Evolutionary conservation across 495 filamentous ascomycete genomes (phyloP), one percentile per base, ranked within the genome.

Genomic region (Trichoderma asperelloides): DNA sequence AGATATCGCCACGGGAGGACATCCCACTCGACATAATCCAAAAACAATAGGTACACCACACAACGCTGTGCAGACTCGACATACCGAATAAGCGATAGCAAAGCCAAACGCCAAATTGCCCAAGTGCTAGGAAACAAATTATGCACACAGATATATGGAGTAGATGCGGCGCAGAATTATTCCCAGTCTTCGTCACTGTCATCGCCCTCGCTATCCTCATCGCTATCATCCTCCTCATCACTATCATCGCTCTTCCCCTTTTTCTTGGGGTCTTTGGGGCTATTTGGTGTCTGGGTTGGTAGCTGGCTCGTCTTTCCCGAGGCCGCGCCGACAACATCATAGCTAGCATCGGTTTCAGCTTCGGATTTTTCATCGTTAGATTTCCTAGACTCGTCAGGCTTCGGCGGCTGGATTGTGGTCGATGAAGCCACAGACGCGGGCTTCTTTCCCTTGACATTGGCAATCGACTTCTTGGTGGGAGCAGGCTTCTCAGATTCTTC

Each of bases 311-410:
- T 87, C 9, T 89, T 86, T 21, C 92, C 92, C 71, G 91, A 96
- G 23, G 76, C 70, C 57, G 83, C 83, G n/a, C 84, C 83, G 49
- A 97, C 91, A 41, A 97, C 81, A 75, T 97, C 93, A 72, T 97
- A 97, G 79, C 92, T 96, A 21, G 90, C 90, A 71, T 97, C 93
- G 75, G 92, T 96, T 73, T 90, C 93, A 23, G 91, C 85, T 69
- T 90, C 88, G 16, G 88, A 92, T 64, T 92, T 90, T 74, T 90
- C 87, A 72, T 97, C 93, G 69, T 95, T 87, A 21, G 92, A 96
- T 67, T 89, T 89, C 49, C 92, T 87, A 47, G 88, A 82, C 70
- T 91, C 88, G 62, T 78, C 74, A 25, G 88, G 76, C 73, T 89
- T 89, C 40, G 83, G 80, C 27, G 71, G 68, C 68, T 82, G 81